Conservation (phyloP, 495 filamentous ascomycete genomes). For the Opeltia flavorubescens region DNA sequence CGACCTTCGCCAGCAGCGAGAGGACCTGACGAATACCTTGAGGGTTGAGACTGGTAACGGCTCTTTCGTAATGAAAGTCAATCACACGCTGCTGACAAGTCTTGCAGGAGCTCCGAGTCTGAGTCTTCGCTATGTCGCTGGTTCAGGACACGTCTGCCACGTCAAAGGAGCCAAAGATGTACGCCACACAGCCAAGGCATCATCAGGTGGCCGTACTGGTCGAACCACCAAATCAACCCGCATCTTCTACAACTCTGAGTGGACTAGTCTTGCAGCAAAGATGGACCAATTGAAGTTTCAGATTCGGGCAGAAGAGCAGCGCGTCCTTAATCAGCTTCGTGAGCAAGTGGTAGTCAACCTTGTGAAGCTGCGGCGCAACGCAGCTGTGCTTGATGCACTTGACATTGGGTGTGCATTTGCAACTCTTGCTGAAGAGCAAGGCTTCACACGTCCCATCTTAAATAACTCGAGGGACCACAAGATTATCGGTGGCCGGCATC, state of each 20-base stretch:
- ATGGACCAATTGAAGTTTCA: slow-evolving; percentile 60
- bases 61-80: not conserved
- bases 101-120: slow-evolving; percentile 36
- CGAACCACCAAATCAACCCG: slow-evolving; percentile 70
- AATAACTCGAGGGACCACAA: slow-evolving; percentile 41
- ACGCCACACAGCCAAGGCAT: slow-evolving; percentile 26
- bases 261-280: slow-evolving; percentile 62
- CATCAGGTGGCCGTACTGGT: slow-evolving; percentile 43
- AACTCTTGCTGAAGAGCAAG: slow-evolving; percentile 55
- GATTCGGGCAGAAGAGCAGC: slow-evolving; percentile 68
- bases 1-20: slow-evolving; percentile 41
- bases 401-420: slow-evolving; percentile 82
- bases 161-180: slow-evolving; percentile 66
- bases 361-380: slow-evolving; percentile 73
- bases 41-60: slow-evolving; percentile 31
- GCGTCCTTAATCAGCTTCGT: slow-evolving; percentile 55
- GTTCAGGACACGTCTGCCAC: slow-evolving; percentile 77
- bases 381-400: slow-evolving; percentile 76
- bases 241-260: slow-evolving; percentile 69
- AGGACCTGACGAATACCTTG: slow-evolving; percentile 42
- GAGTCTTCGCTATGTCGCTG: slow-evolving; percentile 70
- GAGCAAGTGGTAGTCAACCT: slow-evolving; percentile 63
- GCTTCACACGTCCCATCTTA: slow-evolving; percentile 58
- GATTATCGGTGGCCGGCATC: slow-evolving; percentile 74
- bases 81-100: slow-evolving; percentile 13